These are phyloP conservation scores for Carallia brachiata DNA, from an alignment of 345 rosid genomes.

Conservation along the genomic window DNA sequence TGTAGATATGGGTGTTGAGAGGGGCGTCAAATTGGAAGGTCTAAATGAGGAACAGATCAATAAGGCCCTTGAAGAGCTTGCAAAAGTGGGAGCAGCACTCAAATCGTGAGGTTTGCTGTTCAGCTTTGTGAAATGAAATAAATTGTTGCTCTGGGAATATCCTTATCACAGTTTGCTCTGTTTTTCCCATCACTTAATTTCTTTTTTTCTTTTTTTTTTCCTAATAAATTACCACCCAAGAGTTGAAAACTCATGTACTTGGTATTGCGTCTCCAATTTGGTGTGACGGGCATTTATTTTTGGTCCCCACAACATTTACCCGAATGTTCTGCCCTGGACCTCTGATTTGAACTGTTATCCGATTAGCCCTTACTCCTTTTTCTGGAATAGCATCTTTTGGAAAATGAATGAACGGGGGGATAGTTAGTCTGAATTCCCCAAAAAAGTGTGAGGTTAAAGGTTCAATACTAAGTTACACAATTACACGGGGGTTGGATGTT, in stretches of 20 bases:
- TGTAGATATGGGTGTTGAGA: conserved; percentile 70
- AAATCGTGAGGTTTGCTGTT: conserved; percentile 40
- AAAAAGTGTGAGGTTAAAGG: no score
- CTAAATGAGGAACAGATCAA: conserved; percentile 50
- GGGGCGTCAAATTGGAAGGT: conserved; percentile 60
- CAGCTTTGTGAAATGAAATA: conserved; percentile 24
- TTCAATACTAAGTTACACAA: no score
- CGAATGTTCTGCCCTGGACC: no score
- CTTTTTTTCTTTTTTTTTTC: no score
- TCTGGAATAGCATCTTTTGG: no score
- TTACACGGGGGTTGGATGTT: no score
- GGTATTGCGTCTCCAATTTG: neutral
- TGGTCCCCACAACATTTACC: neutral
- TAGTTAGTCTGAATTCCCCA: no score
- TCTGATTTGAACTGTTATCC: no score
- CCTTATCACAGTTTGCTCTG: neutral
- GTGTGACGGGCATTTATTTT: neutral
- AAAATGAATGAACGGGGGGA: no score
- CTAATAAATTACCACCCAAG: neutral
- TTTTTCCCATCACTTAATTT: neutral
- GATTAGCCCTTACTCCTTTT: no score
- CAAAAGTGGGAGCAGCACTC: conserved; percentile 44
- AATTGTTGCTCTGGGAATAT: conserved; percentile 10
- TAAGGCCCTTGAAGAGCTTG: conserved; percentile 65
- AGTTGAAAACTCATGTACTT: neutral